phyloP scores from a whole-genome alignment of 371 early-diverging fungal genomes.

The Mycotypha africana region DNA sequence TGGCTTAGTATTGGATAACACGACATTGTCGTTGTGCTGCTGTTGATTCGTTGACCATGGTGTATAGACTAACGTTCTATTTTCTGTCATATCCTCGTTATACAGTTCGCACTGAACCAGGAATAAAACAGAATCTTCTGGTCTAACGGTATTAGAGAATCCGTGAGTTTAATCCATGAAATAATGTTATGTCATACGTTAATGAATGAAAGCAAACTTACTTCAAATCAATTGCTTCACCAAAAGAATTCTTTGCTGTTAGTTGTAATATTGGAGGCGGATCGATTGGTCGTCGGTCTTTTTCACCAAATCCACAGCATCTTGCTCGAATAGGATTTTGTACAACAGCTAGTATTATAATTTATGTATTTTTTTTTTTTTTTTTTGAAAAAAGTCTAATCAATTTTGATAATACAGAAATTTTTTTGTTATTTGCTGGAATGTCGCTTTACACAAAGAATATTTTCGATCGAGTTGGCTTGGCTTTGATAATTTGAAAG shows the following conservation, averaged over 20 bases:
- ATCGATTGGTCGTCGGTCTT: constrained; percentile 27
- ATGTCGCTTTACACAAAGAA: constrained; percentile 2
- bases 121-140: constrained; percentile 19
- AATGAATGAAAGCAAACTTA: background rate
- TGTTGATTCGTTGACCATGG: constrained; percentile 4
- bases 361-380: background rate
- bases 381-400: no score
- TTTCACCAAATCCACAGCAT: constrained; percentile 46
- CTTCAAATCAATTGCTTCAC: constrained; percentile 7
- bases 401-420: no score
- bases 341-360: constrained; percentile 10
- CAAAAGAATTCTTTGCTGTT: constrained; percentile 12
- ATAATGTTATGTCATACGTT: no score
- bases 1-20: background rate
- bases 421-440: background rate
- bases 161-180: no score
- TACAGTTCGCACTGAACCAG: constrained; percentile 22
- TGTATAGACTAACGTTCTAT: constrained; percentile 11
- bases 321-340: constrained; percentile 64
- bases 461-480: constrained; percentile 8
- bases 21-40: background rate
- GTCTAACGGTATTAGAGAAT: constrained; percentile 2
- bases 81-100: constrained; percentile 9
- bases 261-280: constrained; percentile 35
- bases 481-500: constrained; percentile 1